A percentile compares a stretch with the other conserved stretches of the same genome.
phyloP scores from a whole-genome alignment of 441 rosid genomes.

The Gossypium gossypioides region DNA sequence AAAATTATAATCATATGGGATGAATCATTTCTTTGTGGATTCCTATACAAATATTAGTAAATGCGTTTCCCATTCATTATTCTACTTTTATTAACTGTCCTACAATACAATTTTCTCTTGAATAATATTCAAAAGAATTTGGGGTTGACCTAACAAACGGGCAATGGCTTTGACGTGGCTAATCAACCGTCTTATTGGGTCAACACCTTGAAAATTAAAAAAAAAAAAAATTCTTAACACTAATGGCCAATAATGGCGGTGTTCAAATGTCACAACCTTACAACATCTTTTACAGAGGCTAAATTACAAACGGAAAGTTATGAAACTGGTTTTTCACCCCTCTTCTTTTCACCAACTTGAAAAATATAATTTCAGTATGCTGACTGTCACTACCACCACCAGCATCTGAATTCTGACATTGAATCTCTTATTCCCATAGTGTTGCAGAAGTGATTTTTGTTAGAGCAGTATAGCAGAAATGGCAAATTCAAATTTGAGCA shows the following conservation, averaged over 20 bases:
- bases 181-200: no score
- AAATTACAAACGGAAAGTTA: constrained; percentile 4
- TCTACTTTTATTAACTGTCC: no score
- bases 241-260: background rate
- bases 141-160: no score
- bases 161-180: background rate
- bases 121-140: no score
- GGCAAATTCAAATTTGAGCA: background rate
- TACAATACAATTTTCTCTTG: no score
- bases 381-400: background rate
- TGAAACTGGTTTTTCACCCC: background rate
- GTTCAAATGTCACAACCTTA: background rate
- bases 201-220: background rate
- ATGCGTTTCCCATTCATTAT: no score
- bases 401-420: background rate
- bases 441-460: background rate
- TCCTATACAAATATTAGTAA: no score
- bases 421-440: background rate
- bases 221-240: background rate
- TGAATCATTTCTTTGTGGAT: no score
- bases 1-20: no score
- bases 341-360: constrained; percentile 8
- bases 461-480: background rate
- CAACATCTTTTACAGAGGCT: constrained; percentile 1
- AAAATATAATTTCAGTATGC: constrained; percentile 11